These are phyloP conservation scores for Eucalyptus paniculata DNA, from an alignment of 345 rosid genomes.

Conservation along the genomic window DNA sequence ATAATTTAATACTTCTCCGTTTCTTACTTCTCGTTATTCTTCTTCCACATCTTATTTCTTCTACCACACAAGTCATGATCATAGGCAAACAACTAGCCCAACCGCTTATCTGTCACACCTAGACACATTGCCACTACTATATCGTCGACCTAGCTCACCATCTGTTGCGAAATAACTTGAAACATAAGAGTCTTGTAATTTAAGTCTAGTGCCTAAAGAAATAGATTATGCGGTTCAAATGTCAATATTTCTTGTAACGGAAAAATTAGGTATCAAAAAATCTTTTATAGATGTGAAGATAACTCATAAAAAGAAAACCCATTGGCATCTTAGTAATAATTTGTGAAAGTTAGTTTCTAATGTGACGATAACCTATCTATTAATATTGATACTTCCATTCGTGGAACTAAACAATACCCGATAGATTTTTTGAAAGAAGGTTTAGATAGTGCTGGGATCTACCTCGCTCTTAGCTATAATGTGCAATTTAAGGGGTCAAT, in stretches of 20 bases:
- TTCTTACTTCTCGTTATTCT: rapidly evolving
- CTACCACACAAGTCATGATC: neutral
- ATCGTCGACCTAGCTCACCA: neutral
- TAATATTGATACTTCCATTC: neutral
- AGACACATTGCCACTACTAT: rapidly evolving
- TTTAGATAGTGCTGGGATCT: neutral
- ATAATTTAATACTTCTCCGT: neutral
- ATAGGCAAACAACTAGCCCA: neutral
- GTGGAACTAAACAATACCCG: neutral
- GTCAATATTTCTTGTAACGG: neutral
- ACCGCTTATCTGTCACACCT: neutral
- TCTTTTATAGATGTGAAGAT: neutral
- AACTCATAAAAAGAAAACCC: neutral
- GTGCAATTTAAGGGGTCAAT: neutral
- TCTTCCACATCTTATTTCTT: neutral
- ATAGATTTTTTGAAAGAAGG: neutral
- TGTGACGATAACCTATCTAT: neutral
- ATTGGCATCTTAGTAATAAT: neutral
- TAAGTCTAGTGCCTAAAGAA: neutral
- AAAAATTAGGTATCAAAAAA: neutral
- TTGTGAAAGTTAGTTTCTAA: neutral
- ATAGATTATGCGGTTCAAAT: rapidly evolving
- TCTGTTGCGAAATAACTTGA: neutral
- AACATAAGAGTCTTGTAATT: neutral
- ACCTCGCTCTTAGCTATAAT: neutral